Percentiles rank a stretch among this genome's conserved stretches.
phyloP scores from a whole-genome alignment of 768 basidiomycete genomes.

The Tubosaeta brunneosetosa region DNA sequence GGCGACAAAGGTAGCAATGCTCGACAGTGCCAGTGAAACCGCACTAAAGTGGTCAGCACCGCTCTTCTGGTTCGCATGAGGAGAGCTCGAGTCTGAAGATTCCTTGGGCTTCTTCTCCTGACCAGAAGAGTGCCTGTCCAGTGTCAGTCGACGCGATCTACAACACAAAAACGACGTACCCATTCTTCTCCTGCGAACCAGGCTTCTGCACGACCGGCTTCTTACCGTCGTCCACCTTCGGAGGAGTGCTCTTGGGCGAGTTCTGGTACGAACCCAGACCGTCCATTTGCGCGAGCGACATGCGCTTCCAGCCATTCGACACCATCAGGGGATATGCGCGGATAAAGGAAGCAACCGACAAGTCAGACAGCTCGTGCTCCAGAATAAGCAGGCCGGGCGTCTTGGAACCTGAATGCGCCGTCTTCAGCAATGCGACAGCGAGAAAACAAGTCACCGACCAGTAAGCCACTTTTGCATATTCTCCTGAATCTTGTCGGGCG shows the following conservation, averaged over 20 bases:
- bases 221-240: conserved; percentile 18
- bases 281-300: conserved; percentile 47
- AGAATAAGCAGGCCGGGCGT: conserved; percentile 75
- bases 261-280: conserved; percentile 46
- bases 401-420: conserved; percentile 48
- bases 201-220: conserved; percentile 16
- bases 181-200: background rate
- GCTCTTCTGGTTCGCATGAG: conserved; percentile 32
- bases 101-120: conserved; percentile 4
- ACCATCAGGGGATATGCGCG: conserved; percentile 58
- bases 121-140: conserved; percentile 4
- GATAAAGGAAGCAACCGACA: conserved; percentile 64
- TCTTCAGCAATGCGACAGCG: background rate
- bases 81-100: conserved; percentile 17
- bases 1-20: conserved; percentile 20
- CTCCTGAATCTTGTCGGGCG: conserved; percentile 40
- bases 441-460: conserved; percentile 31
- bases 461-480: conserved; percentile 55
- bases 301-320: conserved; percentile 66
- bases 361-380: conserved; percentile 73
- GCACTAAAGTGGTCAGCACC: conserved; percentile 24
- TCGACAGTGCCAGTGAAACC: conserved; percentile 20
- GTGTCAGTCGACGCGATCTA: conserved; percentile 1
- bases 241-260: conserved; percentile 27
- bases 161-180: conserved; percentile 6